Conservation (phyloP, 768 basidiomycete species). For the Tylopilus cervinicoccineus region DNA sequence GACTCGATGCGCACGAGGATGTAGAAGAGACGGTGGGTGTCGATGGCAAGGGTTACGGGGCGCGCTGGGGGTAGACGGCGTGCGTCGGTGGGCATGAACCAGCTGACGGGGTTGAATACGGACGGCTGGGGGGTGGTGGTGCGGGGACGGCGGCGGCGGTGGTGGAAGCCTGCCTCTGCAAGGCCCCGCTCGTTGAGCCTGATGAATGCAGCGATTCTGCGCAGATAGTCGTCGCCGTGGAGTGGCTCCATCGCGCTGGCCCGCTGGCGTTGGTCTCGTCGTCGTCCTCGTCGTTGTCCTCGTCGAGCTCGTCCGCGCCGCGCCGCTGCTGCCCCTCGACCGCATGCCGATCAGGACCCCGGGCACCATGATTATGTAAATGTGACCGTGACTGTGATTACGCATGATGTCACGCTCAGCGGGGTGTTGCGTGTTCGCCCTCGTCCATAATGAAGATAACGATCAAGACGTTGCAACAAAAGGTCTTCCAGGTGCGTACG, state of each 20-base stretch:
- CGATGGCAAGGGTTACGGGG: slow-evolving; percentile 64
- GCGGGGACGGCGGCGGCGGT: slow-evolving; percentile 43
- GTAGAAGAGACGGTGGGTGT: slow-evolving; percentile 85
- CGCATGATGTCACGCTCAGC: slow-evolving; percentile 19
- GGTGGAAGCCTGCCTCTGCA: slow-evolving; percentile 58
- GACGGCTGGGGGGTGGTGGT: slow-evolving; percentile 33
- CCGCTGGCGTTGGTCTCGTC: slow-evolving; percentile 7
- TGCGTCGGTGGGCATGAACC: slow-evolving; percentile 40
- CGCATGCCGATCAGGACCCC: slow-evolving; percentile 22
- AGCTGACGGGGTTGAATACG: slow-evolving; percentile 57
- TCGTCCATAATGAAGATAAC: slow-evolving; percentile 78
- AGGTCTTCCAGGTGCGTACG: slow-evolving; percentile 71
- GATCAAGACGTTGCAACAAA: slow-evolving; percentile 92
- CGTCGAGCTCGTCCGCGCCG: slow-evolving; percentile 8
- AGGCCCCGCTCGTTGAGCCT: slow-evolving; percentile 68
- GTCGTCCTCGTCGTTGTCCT: neutral
- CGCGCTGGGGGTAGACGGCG: slow-evolving; percentile 37
- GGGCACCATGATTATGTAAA: slow-evolving; percentile 17
- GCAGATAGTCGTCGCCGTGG: slow-evolving; percentile 73
- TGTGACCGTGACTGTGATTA: slow-evolving; percentile 17
- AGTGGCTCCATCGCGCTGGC: slow-evolving; percentile 49
- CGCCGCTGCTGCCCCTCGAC: slow-evolving; percentile 19
- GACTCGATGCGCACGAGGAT: slow-evolving; percentile 83
- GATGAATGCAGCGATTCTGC: slow-evolving; percentile 66
- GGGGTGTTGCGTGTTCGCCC: slow-evolving; percentile 11